Base-by-base conservation (phyloP, 805 yeast genomes). In the Cyberlindnera nakhonratchasimensis region DNA sequence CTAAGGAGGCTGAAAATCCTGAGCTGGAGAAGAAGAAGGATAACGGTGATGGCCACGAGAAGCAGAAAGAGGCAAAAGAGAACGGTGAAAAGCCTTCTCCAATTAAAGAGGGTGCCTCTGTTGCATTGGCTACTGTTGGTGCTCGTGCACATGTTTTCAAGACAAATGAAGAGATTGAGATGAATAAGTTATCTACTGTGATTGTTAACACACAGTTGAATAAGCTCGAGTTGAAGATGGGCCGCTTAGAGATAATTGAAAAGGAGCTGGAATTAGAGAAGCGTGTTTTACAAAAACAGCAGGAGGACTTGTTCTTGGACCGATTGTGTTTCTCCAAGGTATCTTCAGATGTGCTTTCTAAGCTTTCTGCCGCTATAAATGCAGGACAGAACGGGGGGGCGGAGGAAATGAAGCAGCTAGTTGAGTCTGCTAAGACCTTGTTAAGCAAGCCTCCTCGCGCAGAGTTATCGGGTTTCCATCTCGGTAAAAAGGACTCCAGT, bases 131-230 rank as follows among this genome's bases (percentile, higher is more conserved):
- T 4, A 32, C 43, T 3, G 16, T 85, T 29, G 96, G 93, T 3
- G 81, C 88, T 2, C 75, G 93, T 47, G 74, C 93, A 20, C 88
- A 86, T 57, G 72, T 85, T 17, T 84, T 87, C 63, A 86, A 91
- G 16, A 77, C 80, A 5, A 80, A 77, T 57, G 95, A 86, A 61
- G 96, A 87, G 56, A 70, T 89, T 46, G 88, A 83, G 57, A 78
- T 80, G 80, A 73, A 79, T 52, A 76, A 74, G 40, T 61, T 82
- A 18, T 64, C 82, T 11, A 69, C 73, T 21, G 71, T 72, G 22
- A 72, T 86, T 35, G 69, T 84, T 16, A 81, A 82, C 55, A 74
- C 76, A 31, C 80, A 82, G 59, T 50, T 82, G 45, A 72, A 75
- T 40, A 81, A 83, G 53, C 69, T 86, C 25, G 84, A 83, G 46